Base-by-base conservation (phyloP, 2,329 filamentous ascomycete genomes). In the Fusarium sp. region DNA sequence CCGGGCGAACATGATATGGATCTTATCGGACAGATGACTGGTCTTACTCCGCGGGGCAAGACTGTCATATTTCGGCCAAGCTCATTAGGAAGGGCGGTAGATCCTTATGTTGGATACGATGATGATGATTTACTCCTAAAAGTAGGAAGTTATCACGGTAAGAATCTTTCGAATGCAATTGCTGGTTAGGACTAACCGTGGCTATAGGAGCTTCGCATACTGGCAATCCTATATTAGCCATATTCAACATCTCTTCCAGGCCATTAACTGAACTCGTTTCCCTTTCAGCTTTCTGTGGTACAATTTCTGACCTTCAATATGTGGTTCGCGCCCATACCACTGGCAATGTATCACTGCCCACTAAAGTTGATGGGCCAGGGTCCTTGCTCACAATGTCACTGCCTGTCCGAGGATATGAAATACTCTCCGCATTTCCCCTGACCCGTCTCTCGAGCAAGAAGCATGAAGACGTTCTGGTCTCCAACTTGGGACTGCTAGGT, bases 41-140 rank as follows among this genome's bases (percentile, higher is more conserved):
- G 91, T 0, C 82, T 84, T 13, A 96, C 92, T 0, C 83, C 88
- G 0, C 82, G 87, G 23, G 92, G 90, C 1, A 90, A 88, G 67
- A 96, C 93, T 0, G 87, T 97, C 0, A 92, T 96, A 20, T 88
- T 98, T 57, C 86, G 95, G 3, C 93, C 95, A 0, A 91, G 89
- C 64, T 86, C 88, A 0, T 78, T 93, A 0, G 94, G 93, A 1
- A 91, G 91, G 73, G 87, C 88, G 4, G 85, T 92, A 5, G 86
- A 91, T 63, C 85, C 89, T 2, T 98, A 97, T 74, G 87, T 88
- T 56, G 86, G 86, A 20, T 97, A 94, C 73, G 86, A 92, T 27
- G 92, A 92, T 27, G 92, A 94, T 68, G 85, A 88, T 4, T 81
- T 86, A 0, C 78, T 97, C 11, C 84, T 97, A 20, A 93, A 94